phyloP scores from a whole-genome alignment of 345 rosid species.

The Gossypium anomalum region DNA sequence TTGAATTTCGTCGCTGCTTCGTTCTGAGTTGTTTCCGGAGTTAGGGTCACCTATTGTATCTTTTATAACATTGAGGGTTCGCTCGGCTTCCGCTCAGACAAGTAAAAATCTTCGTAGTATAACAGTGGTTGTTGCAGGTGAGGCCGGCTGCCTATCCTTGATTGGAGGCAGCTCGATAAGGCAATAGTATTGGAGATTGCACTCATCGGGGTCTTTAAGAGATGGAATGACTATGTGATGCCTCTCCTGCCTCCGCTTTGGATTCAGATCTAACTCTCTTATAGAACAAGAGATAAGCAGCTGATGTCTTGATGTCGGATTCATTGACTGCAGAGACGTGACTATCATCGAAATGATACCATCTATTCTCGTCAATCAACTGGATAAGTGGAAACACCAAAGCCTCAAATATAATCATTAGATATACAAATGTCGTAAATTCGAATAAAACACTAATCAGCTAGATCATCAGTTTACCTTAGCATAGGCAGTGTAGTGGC shows the following conservation, averaged over 20 bases:
- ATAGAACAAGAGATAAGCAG: slow-evolving; percentile 85
- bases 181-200: neutral
- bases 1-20: neutral
- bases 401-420: neutral
- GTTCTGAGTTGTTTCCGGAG: neutral
- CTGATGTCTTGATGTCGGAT: slow-evolving; percentile 67
- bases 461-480: slow-evolving; percentile 44
- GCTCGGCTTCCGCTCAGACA: neutral
- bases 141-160: neutral
- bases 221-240: slow-evolving; percentile 25
- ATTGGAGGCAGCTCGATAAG: neutral
- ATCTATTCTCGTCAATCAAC: slow-evolving; percentile 83
- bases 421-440: no score
- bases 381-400: slow-evolving; percentile 26
- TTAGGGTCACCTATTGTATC: neutral
- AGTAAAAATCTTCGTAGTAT: neutral
- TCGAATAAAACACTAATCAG: no score
- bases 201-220: neutral
- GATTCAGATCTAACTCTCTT: slow-evolving; percentile 48
- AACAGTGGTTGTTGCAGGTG: neutral
- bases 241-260: slow-evolving; percentile 28
- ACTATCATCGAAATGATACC: slow-evolving; percentile 89
- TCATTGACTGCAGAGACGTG: slow-evolving; percentile 61
- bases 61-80: neutral
- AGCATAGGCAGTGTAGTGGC: slow-evolving; percentile 90